Base-by-base conservation (phyloP, 441 rosid genomes). In the Syzygium malaccense region DNA sequence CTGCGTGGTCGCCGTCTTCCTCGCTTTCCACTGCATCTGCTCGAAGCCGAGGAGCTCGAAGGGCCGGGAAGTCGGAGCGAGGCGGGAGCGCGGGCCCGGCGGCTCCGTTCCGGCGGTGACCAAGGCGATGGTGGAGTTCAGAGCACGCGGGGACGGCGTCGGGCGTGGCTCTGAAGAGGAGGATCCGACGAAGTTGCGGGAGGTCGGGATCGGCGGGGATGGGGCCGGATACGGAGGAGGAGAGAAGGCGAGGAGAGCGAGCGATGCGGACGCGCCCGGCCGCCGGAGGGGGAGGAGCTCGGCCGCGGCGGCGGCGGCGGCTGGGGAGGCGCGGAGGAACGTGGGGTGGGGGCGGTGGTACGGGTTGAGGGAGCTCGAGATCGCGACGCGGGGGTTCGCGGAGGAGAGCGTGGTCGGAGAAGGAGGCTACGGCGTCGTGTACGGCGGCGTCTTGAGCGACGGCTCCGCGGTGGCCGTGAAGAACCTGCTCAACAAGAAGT, bases 361-460 rank as follows among this genome's bases (percentile, higher is more conserved):
- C 49, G 19, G 71, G n/a, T 17, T 86, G 75, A 30, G 55, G 80
- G 87, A 86, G 48, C 87, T 86, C 17, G 87, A 86, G 79, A 86
- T 86, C 37, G 55, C 78, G 75, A 86, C 87, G 32, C 15, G 37
- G 15, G 75, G 87, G 23, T 86, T 86, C 37, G 68, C 79, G 75
- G 79, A 45, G 55, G 87, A 86, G 75, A 86, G 62, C 75, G 71
- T 60, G 54, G 48, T 86, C 75, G 87, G 79, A 53, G 87, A 86
- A 64, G 87, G 87, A 33, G 87, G 87, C 33, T 60, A 86, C 49
- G 87, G 87, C 55, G 71, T 86, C 14, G 87, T 86, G 49, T 86
- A n/a, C 71, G 15, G 75, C 28, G 87, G 87, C 33, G 23, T 60
- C 14, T 51, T 86, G 68, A 4, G 23, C 49, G 75, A 86, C 56